Evolutionary conservation across 345 rosid species (phyloP).

Genomic region (Erysimum cheiranthoides): DNA sequence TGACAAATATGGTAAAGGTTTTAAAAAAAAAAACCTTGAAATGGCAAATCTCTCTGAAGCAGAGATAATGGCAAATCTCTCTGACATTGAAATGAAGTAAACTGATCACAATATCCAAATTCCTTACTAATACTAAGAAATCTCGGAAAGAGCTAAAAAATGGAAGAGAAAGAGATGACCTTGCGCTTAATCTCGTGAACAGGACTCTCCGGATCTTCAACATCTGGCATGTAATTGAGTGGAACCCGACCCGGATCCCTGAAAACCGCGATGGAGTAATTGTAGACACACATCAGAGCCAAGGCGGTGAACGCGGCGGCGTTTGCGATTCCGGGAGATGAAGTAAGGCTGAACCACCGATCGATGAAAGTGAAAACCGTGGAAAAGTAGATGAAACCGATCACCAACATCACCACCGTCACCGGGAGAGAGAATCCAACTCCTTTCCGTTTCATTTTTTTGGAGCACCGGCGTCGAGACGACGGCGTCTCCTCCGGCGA

Average conservation of each 20-base stretch:
- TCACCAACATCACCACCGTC: constrained; percentile 64
- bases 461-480: constrained; percentile 74
- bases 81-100: constrained; percentile 3
- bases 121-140: neutral
- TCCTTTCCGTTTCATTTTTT: constrained; percentile 59
- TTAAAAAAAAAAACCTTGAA: neutral
- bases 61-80: constrained; percentile 19
- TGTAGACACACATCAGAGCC: constrained; percentile 67
- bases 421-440: constrained; percentile 70
- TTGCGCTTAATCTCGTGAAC: constrained; percentile 94
- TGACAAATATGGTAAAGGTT: constrained; percentile 8
- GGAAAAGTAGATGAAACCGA: constrained; percentile 67
- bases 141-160: neutral
- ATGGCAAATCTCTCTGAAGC: neutral
- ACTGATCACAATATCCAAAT: neutral
- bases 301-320: constrained; percentile 70
- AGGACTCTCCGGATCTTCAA: constrained; percentile 70
- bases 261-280: constrained; percentile 62
- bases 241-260: constrained; percentile 95
- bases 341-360: constrained; percentile 83
- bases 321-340: constrained; percentile 84
- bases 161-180: constrained; percentile 48
- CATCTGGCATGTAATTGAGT: constrained; percentile 66
- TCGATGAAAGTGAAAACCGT: constrained; percentile 85
- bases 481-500: constrained; percentile 76